Evolutionary conservation across 2,329 filamentous ascomycete genomes (phyloP).

Genomic region (Hypoxylon sp.): DNA sequence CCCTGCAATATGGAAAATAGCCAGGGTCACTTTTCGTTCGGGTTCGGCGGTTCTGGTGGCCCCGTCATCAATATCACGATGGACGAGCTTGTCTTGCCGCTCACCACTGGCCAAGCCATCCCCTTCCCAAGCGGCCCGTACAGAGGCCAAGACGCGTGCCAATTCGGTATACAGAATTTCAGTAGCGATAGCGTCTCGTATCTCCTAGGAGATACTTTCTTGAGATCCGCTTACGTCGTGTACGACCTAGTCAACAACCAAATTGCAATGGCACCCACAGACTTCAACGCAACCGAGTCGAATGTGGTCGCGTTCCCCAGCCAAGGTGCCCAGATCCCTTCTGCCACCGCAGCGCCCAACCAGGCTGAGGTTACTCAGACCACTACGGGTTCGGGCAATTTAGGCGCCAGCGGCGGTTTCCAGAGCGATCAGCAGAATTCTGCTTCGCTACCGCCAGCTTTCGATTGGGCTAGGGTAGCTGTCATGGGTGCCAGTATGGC

Average conservation of each 20-base stretch:
- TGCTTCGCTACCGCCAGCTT: constrained; percentile 33
- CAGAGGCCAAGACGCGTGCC: constrained; percentile 63
- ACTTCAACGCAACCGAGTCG: constrained; percentile 67
- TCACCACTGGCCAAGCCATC: constrained; percentile 55
- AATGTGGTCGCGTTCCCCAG: constrained; percentile 67
- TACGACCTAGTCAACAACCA: constrained; percentile 72
- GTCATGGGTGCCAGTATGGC: constrained; percentile 53
- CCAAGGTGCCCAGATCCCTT: constrained; percentile 65
- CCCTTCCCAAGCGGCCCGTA: constrained; percentile 60
- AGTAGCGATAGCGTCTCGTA: constrained; percentile 57
- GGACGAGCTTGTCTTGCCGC: constrained; percentile 69
- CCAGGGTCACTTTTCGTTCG: constrained; percentile 67
- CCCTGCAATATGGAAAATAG: constrained; percentile 65
- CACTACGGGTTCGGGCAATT: constrained; percentile 50
- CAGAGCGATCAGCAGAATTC: constrained; percentile 41
- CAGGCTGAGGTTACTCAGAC: constrained; percentile 53
- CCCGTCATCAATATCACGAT: constrained; percentile 67
- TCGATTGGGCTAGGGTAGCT: constrained; percentile 47
- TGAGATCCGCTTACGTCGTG: constrained; percentile 72
- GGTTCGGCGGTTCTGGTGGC: constrained; percentile 64
- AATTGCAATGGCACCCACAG: constrained; percentile 67
- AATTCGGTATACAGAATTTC: constrained; percentile 70
- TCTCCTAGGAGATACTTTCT: constrained; percentile 71
- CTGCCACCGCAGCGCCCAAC: constrained; percentile 61
- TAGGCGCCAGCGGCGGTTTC: constrained; percentile 58